phyloP scores from a whole-genome alignment of 257 asterid species.

The Nicotiana undulata region DNA sequence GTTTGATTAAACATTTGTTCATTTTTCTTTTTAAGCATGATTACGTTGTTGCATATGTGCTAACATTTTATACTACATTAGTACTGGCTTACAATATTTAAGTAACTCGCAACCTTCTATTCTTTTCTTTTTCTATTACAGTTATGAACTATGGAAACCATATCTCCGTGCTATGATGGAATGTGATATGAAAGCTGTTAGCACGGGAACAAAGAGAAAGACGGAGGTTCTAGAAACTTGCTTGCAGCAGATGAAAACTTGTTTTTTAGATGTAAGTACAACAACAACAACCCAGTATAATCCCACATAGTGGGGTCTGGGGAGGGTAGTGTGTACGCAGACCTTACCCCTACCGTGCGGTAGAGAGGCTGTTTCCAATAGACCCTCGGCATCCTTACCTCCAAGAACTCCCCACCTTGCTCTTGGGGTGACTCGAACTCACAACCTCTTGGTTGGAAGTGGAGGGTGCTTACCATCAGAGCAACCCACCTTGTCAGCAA shows the following conservation, averaged over 20 bases:
- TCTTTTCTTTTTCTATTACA: conserved; percentile 19
- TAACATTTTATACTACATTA: not conserved
- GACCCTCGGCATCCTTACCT: too few species aligned
- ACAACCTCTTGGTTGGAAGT: too few species aligned
- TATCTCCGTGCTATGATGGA: conserved; percentile 93
- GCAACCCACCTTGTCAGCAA: too few species aligned
- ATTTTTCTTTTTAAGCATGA: not conserved
- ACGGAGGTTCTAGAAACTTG: conserved; percentile 80
- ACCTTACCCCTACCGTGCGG: too few species aligned
- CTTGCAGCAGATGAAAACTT: conserved; percentile 82
- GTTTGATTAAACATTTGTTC: not conserved
- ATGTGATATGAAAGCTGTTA: conserved; percentile 83
- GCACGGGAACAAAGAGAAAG: conserved; percentile 75
- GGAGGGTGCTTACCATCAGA: too few species aligned
- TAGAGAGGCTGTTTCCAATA: too few species aligned
- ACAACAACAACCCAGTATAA: too few species aligned
- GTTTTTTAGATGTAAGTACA: conserved; percentile 85
- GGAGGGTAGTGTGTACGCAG: too few species aligned
- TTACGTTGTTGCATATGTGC: not conserved
- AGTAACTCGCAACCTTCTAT: not conserved
- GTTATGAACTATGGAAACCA: conserved; percentile 97
- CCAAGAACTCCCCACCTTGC: too few species aligned
- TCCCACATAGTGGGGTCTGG: too few species aligned
- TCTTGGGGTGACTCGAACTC: too few species aligned
- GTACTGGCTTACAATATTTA: not conserved